These are phyloP conservation scores for Lepidopterella palustris DNA, from an alignment of 495 filamentous ascomycete species.

Conservation along the genomic window DNA sequence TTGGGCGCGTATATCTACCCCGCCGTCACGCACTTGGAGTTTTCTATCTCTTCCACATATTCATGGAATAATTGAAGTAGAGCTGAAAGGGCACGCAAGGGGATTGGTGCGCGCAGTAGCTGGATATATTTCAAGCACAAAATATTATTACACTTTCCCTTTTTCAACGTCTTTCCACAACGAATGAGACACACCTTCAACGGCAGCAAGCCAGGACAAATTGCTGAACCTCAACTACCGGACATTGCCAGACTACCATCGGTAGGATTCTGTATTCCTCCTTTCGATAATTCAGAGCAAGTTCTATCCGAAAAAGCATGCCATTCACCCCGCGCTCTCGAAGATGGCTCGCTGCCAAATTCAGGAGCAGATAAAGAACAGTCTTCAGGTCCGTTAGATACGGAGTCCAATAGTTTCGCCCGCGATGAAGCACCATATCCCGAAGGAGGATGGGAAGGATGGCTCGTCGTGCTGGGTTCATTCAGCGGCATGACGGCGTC, in stretches of 20 bases:
- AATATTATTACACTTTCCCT: not conserved
- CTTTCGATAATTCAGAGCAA: constrained; percentile 2
- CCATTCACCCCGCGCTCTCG: constrained; percentile 17
- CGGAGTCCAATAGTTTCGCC: constrained; percentile 2
- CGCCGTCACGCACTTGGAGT: not conserved
- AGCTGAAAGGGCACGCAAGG: not conserved
- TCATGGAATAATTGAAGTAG: constrained; percentile 1
- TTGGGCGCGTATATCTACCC: not conserved
- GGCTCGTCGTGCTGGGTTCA: constrained; percentile 39
- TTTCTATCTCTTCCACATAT: not conserved
- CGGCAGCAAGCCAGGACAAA: constrained; percentile 41
- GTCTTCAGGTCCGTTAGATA: not conserved
- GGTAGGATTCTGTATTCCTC: constrained; percentile 20
- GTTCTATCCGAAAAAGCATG: constrained; percentile 10
- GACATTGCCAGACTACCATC: constrained; percentile 14
- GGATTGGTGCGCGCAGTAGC: not conserved
- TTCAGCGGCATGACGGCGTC: constrained; percentile 34
- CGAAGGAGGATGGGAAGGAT: constrained; percentile 38
- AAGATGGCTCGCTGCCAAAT: constrained; percentile 9
- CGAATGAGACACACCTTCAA: constrained; percentile 34
- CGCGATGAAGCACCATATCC: constrained; percentile 33
- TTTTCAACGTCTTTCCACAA: not conserved
- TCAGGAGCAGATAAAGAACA: not conserved
- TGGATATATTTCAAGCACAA: not conserved
- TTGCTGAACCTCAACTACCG: constrained; percentile 6